Conservation (phyloP, 2,329 filamentous ascomycete species). For the Phaeoacremonium minimum region DNA sequence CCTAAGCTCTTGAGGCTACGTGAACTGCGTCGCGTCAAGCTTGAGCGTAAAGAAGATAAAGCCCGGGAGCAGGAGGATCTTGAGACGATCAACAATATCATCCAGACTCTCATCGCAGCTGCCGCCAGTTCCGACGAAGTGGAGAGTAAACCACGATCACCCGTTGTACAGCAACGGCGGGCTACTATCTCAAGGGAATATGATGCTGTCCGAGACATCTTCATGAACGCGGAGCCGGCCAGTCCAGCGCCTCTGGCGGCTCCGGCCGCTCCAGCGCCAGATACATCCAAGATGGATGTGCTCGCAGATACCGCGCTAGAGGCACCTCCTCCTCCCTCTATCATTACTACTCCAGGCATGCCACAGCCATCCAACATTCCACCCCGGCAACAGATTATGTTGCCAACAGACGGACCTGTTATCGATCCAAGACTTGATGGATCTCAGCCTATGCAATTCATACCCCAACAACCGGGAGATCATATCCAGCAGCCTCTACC, state of each 20-base stretch:
- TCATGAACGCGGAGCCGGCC: constrained; percentile 25
- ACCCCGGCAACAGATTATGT: no score
- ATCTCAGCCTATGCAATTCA: no score
- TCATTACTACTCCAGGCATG: no score
- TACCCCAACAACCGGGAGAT: no score
- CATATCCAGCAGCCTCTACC: no score
- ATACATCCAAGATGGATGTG: not conserved
- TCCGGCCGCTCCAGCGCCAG: constrained; percentile 3
- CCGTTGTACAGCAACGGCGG: constrained; percentile 8
- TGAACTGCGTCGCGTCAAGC: constrained; percentile 11
- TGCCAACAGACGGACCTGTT: no score
- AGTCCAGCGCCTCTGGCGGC: constrained; percentile 11
- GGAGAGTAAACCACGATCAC: not conserved
- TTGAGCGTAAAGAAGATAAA: constrained; percentile 16
- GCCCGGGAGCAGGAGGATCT: constrained; percentile 10
- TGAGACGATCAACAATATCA: constrained; percentile 6
- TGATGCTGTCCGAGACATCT: constrained; percentile 39
- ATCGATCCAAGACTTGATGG: no score
- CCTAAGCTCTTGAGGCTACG: constrained; percentile 11
- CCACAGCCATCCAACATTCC: no score
- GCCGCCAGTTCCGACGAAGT: constrained; percentile 5
- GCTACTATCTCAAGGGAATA: constrained; percentile 30
- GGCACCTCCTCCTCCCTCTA: no score
- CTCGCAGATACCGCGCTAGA: constrained; percentile 3
- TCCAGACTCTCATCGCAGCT: constrained; percentile 15